Evolutionary conservation across 352 stramenopile species (phyloP), one percentile per base, ranked within the genome.

Genomic region (Blastocystis sp.): DNA sequence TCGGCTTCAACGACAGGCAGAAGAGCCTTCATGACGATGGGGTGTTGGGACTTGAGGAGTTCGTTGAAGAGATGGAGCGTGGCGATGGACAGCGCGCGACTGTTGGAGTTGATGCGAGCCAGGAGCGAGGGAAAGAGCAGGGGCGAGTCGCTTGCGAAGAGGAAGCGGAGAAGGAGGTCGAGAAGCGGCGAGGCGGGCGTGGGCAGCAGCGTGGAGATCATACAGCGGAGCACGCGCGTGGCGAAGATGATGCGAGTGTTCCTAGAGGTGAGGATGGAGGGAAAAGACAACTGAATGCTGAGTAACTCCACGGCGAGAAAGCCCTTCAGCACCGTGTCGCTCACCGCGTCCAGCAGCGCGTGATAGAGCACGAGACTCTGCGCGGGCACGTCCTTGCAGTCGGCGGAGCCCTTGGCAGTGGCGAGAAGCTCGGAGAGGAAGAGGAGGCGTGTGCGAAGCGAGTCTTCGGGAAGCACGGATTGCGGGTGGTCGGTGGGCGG

Each of bases 11-110:
- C 40, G 28, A 76, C 66, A 38, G 43, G 64, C 17, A 88, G 45
- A 17, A 88, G 62, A 21, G 45, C 21, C 4, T 11, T 6, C 34
- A 88, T 17, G 11, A 78, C 78, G 10, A 62, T 3, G 7, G 78
- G 78, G 34, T 88, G 78, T 28, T 88, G 78, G 28, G 68, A 64
- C 24, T 71, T 57, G 45, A 88, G 63, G 3, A 88, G 45, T 28
- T 45, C 57, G 65, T 76, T 54, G 60, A 88, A 88, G 9, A 88
- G 68, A 40, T 88, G 78, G 61, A 88, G 79, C 19, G 78, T 88
- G 24, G 62, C 64, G 48, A 88, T 88, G 34, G 78, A 88, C 1
- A 88, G 48, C 17, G 40, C 57, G 43, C 40, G 68, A 28, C 54
- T 69, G 61, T 84, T 84, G 54, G 34, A 68, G 54, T 84, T 84